Conservation (phyloP, 2,329 filamentous ascomycete species). For the Colletotrichum sp. region DNA sequence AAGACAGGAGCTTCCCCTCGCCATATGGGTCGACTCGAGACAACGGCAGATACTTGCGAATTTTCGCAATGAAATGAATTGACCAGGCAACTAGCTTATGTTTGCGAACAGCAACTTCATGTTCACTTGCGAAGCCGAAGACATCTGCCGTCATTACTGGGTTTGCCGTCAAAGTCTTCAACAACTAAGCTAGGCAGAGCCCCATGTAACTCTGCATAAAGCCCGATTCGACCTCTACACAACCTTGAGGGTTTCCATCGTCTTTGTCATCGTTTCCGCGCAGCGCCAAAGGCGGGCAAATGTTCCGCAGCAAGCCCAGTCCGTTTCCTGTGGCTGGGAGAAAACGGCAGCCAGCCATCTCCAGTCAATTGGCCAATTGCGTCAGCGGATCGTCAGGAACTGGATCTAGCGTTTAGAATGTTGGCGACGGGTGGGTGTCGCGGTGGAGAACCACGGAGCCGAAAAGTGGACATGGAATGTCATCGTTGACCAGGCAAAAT, state of each 20-base stretch:
- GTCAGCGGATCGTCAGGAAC: slow-evolving; percentile 15
- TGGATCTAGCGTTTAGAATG: slow-evolving; percentile 1
- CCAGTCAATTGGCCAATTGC: slow-evolving; percentile 5
- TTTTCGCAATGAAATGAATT: not conserved
- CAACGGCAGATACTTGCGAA: not conserved
- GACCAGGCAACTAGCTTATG: not conserved
- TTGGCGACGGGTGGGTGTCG: not conserved
- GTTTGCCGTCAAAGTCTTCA: not conserved
- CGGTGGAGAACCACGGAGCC: slow-evolving; percentile 1
- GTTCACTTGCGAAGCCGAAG: not conserved
- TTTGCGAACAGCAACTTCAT: not conserved
- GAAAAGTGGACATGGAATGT: slow-evolving; percentile 15
- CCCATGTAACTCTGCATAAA: not conserved
- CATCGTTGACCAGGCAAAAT: slow-evolving; percentile 10
- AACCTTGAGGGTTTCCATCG: not conserved
- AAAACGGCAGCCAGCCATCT: not conserved
- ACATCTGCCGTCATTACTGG: not conserved
- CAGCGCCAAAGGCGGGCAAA: not conserved
- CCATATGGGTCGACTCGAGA: not conserved
- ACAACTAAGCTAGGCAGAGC: not conserved
- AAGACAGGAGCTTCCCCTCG: not conserved
- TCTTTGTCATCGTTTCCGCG: not conserved
- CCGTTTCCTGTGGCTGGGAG: not conserved
- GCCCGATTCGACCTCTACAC: not conserved
- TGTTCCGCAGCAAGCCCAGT: not conserved